Evolutionary conservation across 805 yeast species (phyloP).

Genomic region (Barnettozyma wickerhamii): DNA sequence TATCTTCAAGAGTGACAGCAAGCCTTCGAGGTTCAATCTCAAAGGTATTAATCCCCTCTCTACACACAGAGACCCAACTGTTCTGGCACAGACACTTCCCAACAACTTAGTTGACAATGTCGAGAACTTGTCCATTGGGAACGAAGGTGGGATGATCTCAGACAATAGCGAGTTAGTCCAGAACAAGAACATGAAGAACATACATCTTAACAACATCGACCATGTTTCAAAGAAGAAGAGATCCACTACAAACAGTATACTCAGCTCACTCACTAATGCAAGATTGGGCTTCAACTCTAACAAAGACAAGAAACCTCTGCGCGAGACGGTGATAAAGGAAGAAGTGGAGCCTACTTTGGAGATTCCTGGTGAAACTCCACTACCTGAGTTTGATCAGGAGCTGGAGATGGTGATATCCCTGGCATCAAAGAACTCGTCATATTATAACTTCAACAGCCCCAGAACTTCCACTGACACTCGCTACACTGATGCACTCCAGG

Average conservation of each 20-base stretch:
- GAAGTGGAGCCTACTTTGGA: slow-evolving; percentile 4
- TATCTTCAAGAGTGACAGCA: slow-evolving; percentile 21
- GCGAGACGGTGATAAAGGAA: slow-evolving; percentile 10
- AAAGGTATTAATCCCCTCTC: slow-evolving; percentile 30
- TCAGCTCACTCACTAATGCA: slow-evolving; percentile 22
- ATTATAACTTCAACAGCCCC: slow-evolving; percentile 20
- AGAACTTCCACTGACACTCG: slow-evolving; percentile 7
- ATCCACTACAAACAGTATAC: slow-evolving; percentile 18
- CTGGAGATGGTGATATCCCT: slow-evolving; percentile 20
- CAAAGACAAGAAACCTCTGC: slow-evolving; percentile 6
- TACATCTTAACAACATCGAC: slow-evolving; percentile 15
- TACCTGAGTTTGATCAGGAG: slow-evolving; percentile 20
- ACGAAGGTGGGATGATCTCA: slow-evolving; percentile 1
- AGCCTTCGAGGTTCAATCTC: slow-evolving; percentile 30
- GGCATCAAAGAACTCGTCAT: slow-evolving; percentile 22
- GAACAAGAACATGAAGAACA: slow-evolving; percentile 9
- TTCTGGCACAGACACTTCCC: slow-evolving; percentile 10
- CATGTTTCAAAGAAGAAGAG: slow-evolving; percentile 16
- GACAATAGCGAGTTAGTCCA: not conserved
- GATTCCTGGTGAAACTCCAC: not conserved
- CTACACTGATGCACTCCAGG: slow-evolving; percentile 1
- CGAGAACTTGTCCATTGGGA: slow-evolving; percentile 14
- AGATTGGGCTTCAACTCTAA: slow-evolving; percentile 19
- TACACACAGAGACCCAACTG: slow-evolving; percentile 21
- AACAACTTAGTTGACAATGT: slow-evolving; percentile 15